Conservation (phyloP, 148 eudicot species). For the Chenopodium suecicum region DNA sequence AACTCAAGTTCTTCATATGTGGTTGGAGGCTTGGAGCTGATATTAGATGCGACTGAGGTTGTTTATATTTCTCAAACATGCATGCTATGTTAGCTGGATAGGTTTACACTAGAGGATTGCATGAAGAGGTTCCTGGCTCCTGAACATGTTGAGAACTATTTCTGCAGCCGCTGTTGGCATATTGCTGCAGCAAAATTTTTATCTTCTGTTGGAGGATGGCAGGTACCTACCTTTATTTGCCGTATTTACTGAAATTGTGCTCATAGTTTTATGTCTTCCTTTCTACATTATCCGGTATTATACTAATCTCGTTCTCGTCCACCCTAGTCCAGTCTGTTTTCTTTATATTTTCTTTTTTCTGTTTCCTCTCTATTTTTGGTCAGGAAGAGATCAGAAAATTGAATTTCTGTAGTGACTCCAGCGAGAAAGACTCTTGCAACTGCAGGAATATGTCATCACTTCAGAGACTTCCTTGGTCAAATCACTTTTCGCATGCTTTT, state of each 20-base stretch:
- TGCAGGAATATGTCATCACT: constrained; percentile 64
- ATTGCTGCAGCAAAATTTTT: constrained; percentile 64
- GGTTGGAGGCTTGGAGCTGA: constrained; percentile 18
- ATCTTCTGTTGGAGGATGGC: constrained; percentile 40
- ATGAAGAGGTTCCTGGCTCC: constrained; percentile 60
- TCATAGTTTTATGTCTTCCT: neutral
- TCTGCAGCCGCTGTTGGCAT: constrained; percentile 91
- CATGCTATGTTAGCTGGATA: constrained; percentile 47
- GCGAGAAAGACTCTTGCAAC: constrained; percentile 61
- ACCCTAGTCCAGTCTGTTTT: neutral
- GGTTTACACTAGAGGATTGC: constrained; percentile 68
- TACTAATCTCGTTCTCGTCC: constrained; percentile 8
- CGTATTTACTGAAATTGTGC: neutral
- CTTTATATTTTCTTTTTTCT: neutral
- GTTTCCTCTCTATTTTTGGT: constrained; percentile 11
- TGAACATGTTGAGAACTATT: constrained; percentile 67
- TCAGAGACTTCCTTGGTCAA: constrained; percentile 68
- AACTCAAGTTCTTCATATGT: neutral
- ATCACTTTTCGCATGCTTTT: constrained; percentile 61
- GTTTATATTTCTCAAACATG: constrained; percentile 8
- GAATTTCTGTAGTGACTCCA: constrained; percentile 55
- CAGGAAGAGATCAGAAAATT: constrained; percentile 62
- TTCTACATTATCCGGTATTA: neutral
- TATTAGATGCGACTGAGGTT: constrained; percentile 21
- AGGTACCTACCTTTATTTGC: constrained; percentile 41